Base-by-base conservation (phyloP, 1,139 yeast genomes). In the Geotrichum candidum region DNA sequence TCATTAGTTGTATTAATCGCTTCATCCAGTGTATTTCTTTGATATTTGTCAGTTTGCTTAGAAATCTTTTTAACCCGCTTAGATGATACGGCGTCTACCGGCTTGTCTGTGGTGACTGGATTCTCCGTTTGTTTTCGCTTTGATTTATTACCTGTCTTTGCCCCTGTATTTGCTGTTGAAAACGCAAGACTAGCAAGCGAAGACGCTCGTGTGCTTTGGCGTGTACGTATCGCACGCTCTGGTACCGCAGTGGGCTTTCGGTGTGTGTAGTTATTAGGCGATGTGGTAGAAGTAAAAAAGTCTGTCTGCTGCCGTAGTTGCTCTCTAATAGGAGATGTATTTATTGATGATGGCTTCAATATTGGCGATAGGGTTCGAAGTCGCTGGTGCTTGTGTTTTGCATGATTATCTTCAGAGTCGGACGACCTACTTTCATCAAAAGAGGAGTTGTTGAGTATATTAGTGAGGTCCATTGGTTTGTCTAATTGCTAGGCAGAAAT, bases 401-500 rank as follows among this genome's bases (percentile, higher is more conserved):
- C 52, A 27, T 22, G 33, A 50, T 50, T 50, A 27, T 50, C 31
- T 53, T 35, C 38, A 5, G 56, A 23, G 23, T 22, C 33, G 29
- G 41, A 23, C 48, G 45, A 22, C 46, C 38, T 51, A 31, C 35
- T 23, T 51, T 58, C 60, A 4, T 58, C 57, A 11, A 33, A 27
- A n/a, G 61, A 59, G 18, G 57, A 31, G 54, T 41, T 25, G 51
- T 59, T 59, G 53, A 59, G 61, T 13, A 59, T 59, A 45, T 59
- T 59, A 54, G 46, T 54, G 29, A 59, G 56, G 56, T 59, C 61
- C 61, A 59, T 59, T 27, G 46, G 23, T 27, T 29, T 52, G 22
- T 31, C 54, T 18, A 33, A 52, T 29, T 29, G 35, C 54, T 15
- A 11, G 18, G 38, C 38, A 33, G 22, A 18, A 29, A 33, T 13